Base-by-base conservation (phyloP, 495 filamentous ascomycete species). In the Penicillium soppii region DNA sequence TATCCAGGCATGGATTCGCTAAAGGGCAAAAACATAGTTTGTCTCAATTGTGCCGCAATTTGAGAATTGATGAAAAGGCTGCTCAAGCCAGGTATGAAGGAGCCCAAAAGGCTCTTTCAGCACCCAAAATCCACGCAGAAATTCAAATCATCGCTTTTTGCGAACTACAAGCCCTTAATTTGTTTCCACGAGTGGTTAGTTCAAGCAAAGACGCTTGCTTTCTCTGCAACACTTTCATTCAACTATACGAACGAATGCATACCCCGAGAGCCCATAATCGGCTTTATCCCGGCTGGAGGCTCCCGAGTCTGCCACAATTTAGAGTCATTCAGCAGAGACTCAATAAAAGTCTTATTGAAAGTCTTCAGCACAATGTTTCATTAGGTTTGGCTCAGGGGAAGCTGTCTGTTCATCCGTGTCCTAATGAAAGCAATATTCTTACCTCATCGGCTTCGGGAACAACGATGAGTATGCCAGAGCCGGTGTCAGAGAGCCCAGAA, bases 121-220 rank as follows among this genome's bases (percentile, higher is more conserved):
- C 29, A 39, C 19, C 51, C 26, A 59, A 55, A 16, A 53, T 59
- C 9, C 52, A 59, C 39, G 48, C 57, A 0, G 52, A 59, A 20
- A 50, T 59, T 7, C 57, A 59, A 17, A 21, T 59, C 4, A 42
- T 59, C 17, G 57, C 52, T 9, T 59, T 15, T 20, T 59, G 57
- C 40, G 57, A 56, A 47, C 48, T 56, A 13, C 41, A 50, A 33
- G 21, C 38, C 0, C 36, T 21, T 0, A n/a, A 19, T 12, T 16
- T 39, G 9, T 56, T 53, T 21, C 57, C 57, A 5, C 52, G 57
- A 9, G 48, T 38, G 0, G 35, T 59, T 7, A 38, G 32, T 36
- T 59, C 57, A 2, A 59, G 52, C 45, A 59, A 59, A 41, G 57
- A 59, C 15, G 57, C 57, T 9, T 59, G 57, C 29, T 59, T 49